A percentile compares a stretch with the other conserved stretches of the same genome.
phyloP scores from a whole-genome alignment of 1,284 basidiomycete genomes.

The Sphaerobolus stellatus region DNA sequence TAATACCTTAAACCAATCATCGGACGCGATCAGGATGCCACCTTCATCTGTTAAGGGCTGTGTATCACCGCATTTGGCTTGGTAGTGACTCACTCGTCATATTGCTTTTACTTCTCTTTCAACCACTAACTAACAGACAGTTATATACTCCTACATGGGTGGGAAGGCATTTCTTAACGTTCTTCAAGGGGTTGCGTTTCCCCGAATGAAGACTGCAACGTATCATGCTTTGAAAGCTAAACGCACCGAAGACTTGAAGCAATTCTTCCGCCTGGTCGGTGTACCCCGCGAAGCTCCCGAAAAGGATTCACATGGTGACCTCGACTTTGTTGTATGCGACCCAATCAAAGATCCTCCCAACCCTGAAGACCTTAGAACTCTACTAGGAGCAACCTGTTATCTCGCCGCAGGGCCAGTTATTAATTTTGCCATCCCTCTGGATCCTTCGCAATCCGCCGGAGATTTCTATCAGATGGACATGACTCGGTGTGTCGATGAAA shows the following conservation, averaged over 20 bases:
- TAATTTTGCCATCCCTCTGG: conserved; percentile 57
- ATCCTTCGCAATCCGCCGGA: conserved; percentile 18
- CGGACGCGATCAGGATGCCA: no score
- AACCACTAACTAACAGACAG: no score
- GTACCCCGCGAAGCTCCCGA: conserved; percentile 62
- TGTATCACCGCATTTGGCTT: no score
- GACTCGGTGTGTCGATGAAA: conserved; percentile 50
- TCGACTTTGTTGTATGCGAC: conserved; percentile 59
- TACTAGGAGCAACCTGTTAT: conserved; percentile 49
- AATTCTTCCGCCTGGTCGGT: conserved; percentile 49
- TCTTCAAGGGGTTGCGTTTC: conserved; percentile 49
- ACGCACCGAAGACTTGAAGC: conserved; percentile 39
- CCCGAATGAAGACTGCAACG: conserved; percentile 53
- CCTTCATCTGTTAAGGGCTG: no score
- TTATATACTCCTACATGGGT: no score
- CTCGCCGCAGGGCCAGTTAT: conserved; percentile 51
- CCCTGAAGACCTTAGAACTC: conserved; percentile 36
- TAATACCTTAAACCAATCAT: no score
- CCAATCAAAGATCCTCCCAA: conserved; percentile 28
- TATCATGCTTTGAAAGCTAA: conserved; percentile 52
- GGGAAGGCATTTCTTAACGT: conserved; percentile 59
- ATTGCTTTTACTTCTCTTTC: no score
- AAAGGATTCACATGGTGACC: conserved; percentile 61
- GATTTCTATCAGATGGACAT: conserved; percentile 59
- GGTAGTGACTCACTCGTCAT: no score